phyloP scores from a whole-genome alignment of 192 early-diverging fungal species.

The Gigaspora rosea region DNA sequence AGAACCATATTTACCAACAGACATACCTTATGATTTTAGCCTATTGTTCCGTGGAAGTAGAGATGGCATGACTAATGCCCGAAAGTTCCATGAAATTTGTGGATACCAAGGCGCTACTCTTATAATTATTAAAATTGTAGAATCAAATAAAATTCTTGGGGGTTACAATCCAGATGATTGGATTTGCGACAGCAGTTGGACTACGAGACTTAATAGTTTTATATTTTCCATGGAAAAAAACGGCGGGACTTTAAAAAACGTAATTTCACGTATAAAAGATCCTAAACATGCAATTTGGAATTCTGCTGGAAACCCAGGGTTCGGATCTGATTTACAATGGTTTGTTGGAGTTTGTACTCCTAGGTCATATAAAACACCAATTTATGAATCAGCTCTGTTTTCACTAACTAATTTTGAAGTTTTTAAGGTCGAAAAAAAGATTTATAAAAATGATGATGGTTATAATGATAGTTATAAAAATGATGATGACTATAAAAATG shows the following conservation, averaged over 20 bases:
- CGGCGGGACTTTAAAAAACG: too few species aligned
- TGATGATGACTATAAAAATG: too few species aligned
- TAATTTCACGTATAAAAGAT: not conserved
- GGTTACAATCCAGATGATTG: constrained; percentile 22
- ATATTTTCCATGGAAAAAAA: constrained; percentile 18
- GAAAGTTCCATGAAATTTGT: constrained; percentile 12
- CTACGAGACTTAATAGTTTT: not conserved
- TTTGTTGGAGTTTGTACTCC: not conserved
- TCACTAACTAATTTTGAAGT: not conserved
- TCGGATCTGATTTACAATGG: not conserved
- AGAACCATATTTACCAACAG: not conserved
- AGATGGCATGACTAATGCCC: not conserved
- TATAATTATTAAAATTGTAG: not conserved
- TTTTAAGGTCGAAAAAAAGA: not conserved
- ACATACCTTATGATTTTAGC: constrained; percentile 1
- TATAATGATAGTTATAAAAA: too few species aligned
- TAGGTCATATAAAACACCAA: not conserved
- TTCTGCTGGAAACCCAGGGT: not conserved
- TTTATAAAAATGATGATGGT: too few species aligned
- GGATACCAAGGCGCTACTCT: constrained; percentile 2
- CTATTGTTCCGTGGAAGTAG: constrained; percentile 10
- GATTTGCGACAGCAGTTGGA: not conserved
- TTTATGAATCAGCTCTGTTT: not conserved
- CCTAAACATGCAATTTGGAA: not conserved
- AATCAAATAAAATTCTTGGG: not conserved